Conservation (phyloP, 306 rosid species). For the Corylus avellana region DNA sequence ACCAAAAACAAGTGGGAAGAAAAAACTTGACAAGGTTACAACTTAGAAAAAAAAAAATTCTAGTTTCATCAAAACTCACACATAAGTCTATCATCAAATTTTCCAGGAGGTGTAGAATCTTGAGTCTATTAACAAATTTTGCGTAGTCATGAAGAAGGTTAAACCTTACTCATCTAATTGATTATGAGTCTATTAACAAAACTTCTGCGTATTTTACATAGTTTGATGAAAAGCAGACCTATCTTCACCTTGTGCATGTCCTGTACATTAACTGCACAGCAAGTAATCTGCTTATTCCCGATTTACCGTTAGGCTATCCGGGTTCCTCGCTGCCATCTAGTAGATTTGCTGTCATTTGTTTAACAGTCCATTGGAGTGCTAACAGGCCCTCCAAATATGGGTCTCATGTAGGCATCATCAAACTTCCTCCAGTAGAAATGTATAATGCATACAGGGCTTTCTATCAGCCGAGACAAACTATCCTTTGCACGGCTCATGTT, state of each 20-base stretch:
- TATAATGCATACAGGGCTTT: constrained; percentile 70
- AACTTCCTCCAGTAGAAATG: constrained; percentile 85
- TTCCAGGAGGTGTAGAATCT: neutral
- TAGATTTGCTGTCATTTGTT: neutral
- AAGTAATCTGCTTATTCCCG: neutral
- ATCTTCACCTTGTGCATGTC: no score
- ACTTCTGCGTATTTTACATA: neutral
- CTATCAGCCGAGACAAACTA: constrained; percentile 70
- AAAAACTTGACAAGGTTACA: constrained; percentile 1
- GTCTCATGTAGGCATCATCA: constrained; percentile 91
- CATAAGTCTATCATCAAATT: neutral
- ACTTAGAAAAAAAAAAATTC: neutral
- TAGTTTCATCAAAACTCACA: neutral
- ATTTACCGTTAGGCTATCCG: constrained; percentile 10
- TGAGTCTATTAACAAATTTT: neutral
- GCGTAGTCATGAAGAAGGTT: neutral
- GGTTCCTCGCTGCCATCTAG: constrained; percentile 1
- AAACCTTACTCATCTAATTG: neutral
- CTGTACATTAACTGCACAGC: neutral
- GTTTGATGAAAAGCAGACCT: no score
- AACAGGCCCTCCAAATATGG: constrained; percentile 80
- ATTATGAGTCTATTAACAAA: neutral
- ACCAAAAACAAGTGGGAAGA: neutral
- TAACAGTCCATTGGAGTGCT: constrained; percentile 32
- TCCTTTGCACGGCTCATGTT: constrained; percentile 75